Evolutionary conservation across 1,284 basidiomycete species (phyloP).

Genomic region (Rhodotorula sp.): DNA sequence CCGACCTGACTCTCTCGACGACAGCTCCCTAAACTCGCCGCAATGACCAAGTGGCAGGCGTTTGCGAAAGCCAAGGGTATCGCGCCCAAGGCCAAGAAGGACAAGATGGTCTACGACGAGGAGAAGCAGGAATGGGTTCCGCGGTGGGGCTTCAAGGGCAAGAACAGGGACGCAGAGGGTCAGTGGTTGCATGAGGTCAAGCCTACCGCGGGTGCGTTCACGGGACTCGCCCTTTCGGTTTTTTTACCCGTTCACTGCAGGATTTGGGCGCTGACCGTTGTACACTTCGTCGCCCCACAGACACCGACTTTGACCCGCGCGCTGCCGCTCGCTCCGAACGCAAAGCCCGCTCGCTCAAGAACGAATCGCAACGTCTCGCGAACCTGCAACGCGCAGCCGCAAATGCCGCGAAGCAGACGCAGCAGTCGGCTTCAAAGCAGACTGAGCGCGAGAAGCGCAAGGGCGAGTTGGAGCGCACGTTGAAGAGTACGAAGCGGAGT

Average conservation of each 20-base stretch:
- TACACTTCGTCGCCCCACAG: conserved; percentile 53
- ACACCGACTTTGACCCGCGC: conserved; percentile 71
- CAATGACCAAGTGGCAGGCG: conserved; percentile 92
- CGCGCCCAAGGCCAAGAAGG: conserved; percentile 66
- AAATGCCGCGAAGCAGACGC: conserved; percentile 37
- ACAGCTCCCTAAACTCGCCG: conserved; percentile 79
- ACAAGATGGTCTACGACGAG: conserved; percentile 90
- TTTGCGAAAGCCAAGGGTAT: conserved; percentile 96
- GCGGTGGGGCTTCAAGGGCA: conserved; percentile 86
- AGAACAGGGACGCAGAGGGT: conserved; percentile 82
- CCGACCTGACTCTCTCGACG: no score
- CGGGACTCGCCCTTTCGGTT: neutral
- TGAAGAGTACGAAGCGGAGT: conserved; percentile 74
- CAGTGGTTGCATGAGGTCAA: conserved; percentile 94
- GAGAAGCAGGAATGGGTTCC: conserved; percentile 90
- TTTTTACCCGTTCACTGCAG: neutral
- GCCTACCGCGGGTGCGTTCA: conserved; percentile 69
- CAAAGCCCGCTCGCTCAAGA: conserved; percentile 78
- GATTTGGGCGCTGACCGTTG: neutral
- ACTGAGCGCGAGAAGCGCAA: conserved; percentile 61
- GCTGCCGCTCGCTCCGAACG: conserved; percentile 72
- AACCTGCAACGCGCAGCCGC: conserved; percentile 67
- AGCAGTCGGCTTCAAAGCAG: conserved; percentile 14
- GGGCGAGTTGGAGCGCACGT: conserved; percentile 69
- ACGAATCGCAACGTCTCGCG: conserved; percentile 73